Base-by-base conservation (phyloP, 495 filamentous ascomycete species). In the Penicillium simplicissimum region DNA sequence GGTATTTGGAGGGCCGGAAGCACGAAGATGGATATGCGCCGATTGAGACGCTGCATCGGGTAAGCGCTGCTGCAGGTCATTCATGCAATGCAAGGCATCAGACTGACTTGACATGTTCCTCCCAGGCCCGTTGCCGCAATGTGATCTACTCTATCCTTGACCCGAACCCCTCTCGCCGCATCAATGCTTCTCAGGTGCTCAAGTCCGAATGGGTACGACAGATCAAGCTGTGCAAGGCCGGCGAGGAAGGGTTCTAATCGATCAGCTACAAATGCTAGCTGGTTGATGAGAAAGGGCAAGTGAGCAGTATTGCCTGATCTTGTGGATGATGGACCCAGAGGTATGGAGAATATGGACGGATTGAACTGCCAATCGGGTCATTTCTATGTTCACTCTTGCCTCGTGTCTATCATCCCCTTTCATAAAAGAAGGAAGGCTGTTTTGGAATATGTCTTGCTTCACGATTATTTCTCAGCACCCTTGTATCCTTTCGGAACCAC, bases 61-160 rank as follows among this genome's bases (percentile, higher is more conserved):
- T 98, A 85, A 85, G 92, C 79, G 48, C 35, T n/a, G 34, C 21
- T 65, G 37, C 59, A 52, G 48, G 23, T 13, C 25, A 21, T 61
- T 17, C 45, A 23, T 45, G 42, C 56, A 62, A 35, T 33, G 5
- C 35, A 64, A 55, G 62, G 61, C 28, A 36, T 36, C 15, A 9
- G 23, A 61, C 79, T 85, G 10, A 38, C 47, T 21, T 33, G 62
- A 86, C 72, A 48, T 17, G 36, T 52, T 63, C 17, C 42, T 59
- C 17, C 15, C 71, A 98, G 95, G 92, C 92, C 69, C 93, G 94
- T 67, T 98, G 95, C 76, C 90, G 96, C 23, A 98, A 98, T 68
- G 95, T 98, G 65, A 97, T 98, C 70, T 98, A 98, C 76, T 97
- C 93, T 21, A 97, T 98, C 62, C 82, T 98, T 17, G 95, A 98